Conservation (phyloP, 2,329 filamentous ascomycete genomes). For the Xylariaceae sp. region DNA sequence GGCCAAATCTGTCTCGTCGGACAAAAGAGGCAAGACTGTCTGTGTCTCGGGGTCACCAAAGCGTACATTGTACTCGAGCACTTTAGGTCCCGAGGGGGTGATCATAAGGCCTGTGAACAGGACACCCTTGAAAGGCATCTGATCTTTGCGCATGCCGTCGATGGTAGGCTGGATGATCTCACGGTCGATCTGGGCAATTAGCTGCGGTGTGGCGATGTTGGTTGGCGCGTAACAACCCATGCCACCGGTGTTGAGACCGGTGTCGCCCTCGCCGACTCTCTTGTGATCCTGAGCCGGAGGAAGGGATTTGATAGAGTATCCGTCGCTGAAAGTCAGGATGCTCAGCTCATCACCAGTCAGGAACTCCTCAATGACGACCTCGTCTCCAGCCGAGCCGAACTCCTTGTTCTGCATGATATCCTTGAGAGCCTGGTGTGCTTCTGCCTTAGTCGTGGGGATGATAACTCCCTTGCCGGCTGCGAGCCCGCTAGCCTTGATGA, state of each 20-base stretch:
- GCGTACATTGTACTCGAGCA: slow-evolving; percentile 74
- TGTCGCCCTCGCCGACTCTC: slow-evolving; percentile 83
- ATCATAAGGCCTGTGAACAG: slow-evolving; percentile 84
- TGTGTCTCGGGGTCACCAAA: slow-evolving; percentile 78
- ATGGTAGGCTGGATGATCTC: slow-evolving; percentile 87
- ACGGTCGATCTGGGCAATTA: slow-evolving; percentile 72
- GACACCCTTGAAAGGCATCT: slow-evolving; percentile 66
- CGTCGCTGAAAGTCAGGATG: slow-evolving; percentile 87
- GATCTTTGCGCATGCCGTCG: slow-evolving; percentile 78
- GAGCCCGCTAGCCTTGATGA: slow-evolving; percentile 90
- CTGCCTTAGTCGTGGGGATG: slow-evolving; percentile 73
- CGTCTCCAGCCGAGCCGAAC: slow-evolving; percentile 80
- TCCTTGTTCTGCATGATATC: slow-evolving; percentile 87
- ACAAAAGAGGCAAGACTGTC: slow-evolving; percentile 73
- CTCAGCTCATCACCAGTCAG: slow-evolving; percentile 87
- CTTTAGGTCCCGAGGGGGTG: slow-evolving; percentile 64
- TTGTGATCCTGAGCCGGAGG: slow-evolving; percentile 97
- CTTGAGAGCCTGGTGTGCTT: slow-evolving; percentile 74
- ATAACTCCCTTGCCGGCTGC: slow-evolving; percentile 96
- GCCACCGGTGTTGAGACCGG: slow-evolving; percentile 89
- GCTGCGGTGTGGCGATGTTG: slow-evolving; percentile 65
- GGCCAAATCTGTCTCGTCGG: slow-evolving; percentile 73
- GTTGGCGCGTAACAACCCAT: slow-evolving; percentile 98
- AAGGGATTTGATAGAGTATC: slow-evolving; percentile 73
- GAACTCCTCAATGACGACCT: slow-evolving; percentile 94